phyloP scores from a whole-genome alignment of 1,139 yeast genomes.

The Saccharomyces hybrid region DNA sequence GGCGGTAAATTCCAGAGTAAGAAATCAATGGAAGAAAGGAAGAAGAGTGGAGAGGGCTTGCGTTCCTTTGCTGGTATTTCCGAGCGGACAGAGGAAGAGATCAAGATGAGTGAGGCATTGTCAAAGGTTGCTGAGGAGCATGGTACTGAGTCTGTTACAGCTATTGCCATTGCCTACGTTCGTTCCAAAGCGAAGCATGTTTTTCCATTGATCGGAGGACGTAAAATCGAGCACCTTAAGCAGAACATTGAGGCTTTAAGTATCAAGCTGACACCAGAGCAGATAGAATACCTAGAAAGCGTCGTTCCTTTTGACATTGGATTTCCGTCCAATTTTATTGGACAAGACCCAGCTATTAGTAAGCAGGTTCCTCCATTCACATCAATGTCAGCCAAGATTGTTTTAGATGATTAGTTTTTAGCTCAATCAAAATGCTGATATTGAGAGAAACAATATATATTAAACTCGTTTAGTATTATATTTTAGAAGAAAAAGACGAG shows the following conservation, averaged over 20 bases:
- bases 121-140: conserved; percentile 19
- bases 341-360: not conserved
- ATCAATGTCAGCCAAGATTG: not conserved
- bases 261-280: not conserved
- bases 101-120: conserved; percentile 15
- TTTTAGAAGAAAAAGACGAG: not conserved
- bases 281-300: not conserved
- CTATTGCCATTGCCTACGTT: conserved; percentile 23
- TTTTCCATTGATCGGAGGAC: not conserved
- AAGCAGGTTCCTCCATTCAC: not conserved
- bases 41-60: conserved; percentile 11
- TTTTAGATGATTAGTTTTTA: not conserved
- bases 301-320: not conserved
- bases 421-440: no score
- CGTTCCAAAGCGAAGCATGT: conserved; percentile 11
- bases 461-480: not conserved
- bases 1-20: conserved; percentile 15
- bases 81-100: not conserved
- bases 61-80: not conserved
- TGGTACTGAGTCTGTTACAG: conserved; percentile 11
- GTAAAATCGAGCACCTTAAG: not conserved
- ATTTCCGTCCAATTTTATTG: not conserved
- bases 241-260: not conserved
- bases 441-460: no score
- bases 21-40: conserved; percentile 13